phyloP scores from a whole-genome alignment of 1,284 basidiomycete species.

The Fomitopsis palustris region DNA sequence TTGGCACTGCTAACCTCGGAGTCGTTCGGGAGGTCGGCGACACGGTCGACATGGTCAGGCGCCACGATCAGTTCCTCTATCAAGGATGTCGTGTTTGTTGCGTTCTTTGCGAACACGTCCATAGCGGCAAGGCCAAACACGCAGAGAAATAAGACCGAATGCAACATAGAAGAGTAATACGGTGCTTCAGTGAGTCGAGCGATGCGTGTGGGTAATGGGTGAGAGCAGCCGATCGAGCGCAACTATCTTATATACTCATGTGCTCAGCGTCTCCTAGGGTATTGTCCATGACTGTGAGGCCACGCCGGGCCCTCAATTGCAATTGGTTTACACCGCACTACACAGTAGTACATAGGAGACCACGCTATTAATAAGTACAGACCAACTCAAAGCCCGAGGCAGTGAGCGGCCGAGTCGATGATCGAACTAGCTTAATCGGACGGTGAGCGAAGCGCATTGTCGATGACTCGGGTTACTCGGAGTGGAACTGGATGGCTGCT shows the following conservation, averaged over 20 bases:
- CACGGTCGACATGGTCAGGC: conserved; percentile 17
- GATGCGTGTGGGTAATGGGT: neutral
- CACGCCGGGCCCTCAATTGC: no score
- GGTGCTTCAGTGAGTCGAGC: neutral
- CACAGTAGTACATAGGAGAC: neutral
- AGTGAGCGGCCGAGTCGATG: neutral
- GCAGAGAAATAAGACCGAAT: conserved; percentile 12
- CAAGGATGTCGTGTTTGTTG: conserved; percentile 7
- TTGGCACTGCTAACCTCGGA: conserved; percentile 17
- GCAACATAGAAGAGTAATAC: conserved; percentile 10
- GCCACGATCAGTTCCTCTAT: conserved; percentile 18
- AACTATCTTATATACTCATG: neutral
- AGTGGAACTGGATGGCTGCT: neutral
- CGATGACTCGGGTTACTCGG: no score
- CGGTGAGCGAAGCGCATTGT: no score
- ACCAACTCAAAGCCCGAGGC: neutral
- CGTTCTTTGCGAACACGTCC: conserved; percentile 10
- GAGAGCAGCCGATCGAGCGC: neutral
- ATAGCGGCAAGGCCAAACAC: conserved; percentile 14
- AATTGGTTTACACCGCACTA: no score
- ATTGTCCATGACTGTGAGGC: neutral
- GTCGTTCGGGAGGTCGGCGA: conserved; percentile 24
- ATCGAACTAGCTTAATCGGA: neutral
- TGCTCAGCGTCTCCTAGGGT: neutral
- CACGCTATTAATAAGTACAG: neutral